Evolutionary conservation across 2,329 filamentous ascomycete genomes (phyloP).

Genomic region (Lasiodiplodia citricola): DNA sequence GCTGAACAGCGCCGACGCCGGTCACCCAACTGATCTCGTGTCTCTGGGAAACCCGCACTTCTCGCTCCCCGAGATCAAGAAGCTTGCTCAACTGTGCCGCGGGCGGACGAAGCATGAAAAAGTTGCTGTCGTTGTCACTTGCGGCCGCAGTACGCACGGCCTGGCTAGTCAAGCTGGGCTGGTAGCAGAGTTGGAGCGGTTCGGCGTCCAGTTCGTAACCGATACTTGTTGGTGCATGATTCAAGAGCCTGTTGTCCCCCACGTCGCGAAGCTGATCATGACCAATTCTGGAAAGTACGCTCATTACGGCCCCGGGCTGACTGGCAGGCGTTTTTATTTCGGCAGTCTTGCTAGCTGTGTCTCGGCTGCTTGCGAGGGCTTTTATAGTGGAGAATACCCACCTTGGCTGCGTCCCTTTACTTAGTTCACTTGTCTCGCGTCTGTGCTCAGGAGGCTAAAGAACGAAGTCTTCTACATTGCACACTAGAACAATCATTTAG

Average conservation of each 20-base stretch:
- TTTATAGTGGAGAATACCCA: background rate
- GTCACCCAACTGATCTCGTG: constrained; percentile 42
- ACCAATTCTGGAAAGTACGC: constrained; percentile 56
- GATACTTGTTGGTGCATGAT: constrained; percentile 59
- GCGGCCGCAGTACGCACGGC: constrained; percentile 31
- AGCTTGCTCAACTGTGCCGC: constrained; percentile 38
- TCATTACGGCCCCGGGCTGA: constrained; percentile 46
- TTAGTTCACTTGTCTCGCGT: background rate
- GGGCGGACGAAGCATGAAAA: constrained; percentile 30
- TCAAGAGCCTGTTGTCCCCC: constrained; percentile 45
- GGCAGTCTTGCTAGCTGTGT: constrained; percentile 35
- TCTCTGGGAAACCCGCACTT: constrained; percentile 56
- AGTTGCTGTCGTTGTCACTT: background rate
- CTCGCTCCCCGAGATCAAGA: constrained; percentile 43
- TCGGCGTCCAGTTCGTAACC: constrained; percentile 49
- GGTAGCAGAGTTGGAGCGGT: constrained; percentile 39
- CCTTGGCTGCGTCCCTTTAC: background rate
- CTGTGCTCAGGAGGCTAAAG: too few relatives aligned
- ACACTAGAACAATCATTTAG: too few relatives aligned
- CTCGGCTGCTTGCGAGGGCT: constrained; percentile 28
- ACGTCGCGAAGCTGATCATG: constrained; percentile 41
- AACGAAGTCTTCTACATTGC: too few relatives aligned
- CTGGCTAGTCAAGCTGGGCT: constrained; percentile 35
- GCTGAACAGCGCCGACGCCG: background rate
- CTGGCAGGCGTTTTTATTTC: constrained; percentile 33